Base-by-base conservation (phyloP, 805 yeast species). In the Metschnikowia gruessii region DNA sequence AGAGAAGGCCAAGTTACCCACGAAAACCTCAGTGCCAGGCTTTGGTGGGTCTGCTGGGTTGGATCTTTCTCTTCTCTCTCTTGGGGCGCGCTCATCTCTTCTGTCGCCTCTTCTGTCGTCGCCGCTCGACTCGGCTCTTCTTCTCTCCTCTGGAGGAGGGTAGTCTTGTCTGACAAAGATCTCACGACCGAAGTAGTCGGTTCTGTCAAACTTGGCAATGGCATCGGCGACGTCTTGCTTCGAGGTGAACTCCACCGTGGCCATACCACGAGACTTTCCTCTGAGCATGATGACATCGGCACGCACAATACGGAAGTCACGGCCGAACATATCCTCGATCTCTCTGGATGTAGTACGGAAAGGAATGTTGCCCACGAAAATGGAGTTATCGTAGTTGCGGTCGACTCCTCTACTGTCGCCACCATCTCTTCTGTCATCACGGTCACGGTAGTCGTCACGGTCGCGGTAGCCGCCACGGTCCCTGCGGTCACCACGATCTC, bases 131-230 rank as follows among this genome's bases (percentile, higher is more conserved):
- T 62, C 47, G 40, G 55, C 57, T 35, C 56, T 42, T 46, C 70
- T 57, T 51, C 64, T 66, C 40, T 66, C 65, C 22, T 58, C 61
- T 46, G 92, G 94, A 22, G 94, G 94, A 30, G 94, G 94, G 62
- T 87, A 84, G 67, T 90, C 95, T 63, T 85, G 95, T 69, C 97
- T 83, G 9, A 91, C 95, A 65, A 85, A 89, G 37, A 90, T 85
- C 57, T 81, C 83, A 65, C 97, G 82, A 12, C 89, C 95, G 60
- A 73, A 67, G 52, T 82, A 78, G 30, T 70, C 72, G 26, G 82
- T 73, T 59, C 87, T 83, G 66, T 87, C 85, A 58, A 75, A 84
- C 56, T 79, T 74, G 44, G 73, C 68, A 57, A 90, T 87, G 11
- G 97, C 97, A 19, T 70, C 74, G 39, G 73, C 75, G 5, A 88